Evolutionary conservation across 2,329 filamentous ascomycete genomes (phyloP).

Genomic region (Cadophora gregata): DNA sequence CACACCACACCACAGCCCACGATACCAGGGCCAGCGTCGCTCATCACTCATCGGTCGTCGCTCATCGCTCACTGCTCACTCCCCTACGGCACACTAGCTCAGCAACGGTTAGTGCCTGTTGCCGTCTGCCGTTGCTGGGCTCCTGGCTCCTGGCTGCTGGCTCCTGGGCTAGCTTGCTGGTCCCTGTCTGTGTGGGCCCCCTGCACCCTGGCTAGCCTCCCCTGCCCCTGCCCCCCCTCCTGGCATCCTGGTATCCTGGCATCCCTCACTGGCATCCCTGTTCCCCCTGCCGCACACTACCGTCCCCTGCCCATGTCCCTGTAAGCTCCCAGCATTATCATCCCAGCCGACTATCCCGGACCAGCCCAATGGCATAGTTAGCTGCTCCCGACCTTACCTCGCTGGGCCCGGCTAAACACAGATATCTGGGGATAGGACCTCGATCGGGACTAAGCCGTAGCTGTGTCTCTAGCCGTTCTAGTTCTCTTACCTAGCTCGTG

Average conservation of each 20-base stretch:
- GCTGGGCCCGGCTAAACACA: conserved; percentile 29
- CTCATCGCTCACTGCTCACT: background rate
- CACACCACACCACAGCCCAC: no score
- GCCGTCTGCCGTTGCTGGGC: conserved; percentile 10
- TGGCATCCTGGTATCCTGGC: background rate
- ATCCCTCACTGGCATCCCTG: background rate
- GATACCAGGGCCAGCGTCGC: no score
- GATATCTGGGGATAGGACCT: conserved; percentile 33
- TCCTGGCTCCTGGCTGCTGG: background rate
- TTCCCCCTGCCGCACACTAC: conserved; percentile 13
- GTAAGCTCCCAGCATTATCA: conserved; percentile 4
- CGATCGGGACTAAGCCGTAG: conserved; percentile 16
- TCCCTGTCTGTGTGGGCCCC: background rate
- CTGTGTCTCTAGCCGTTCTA: no score
- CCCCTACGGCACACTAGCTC: conserved; percentile 5
- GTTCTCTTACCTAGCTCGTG: background rate
- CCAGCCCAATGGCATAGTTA: conserved; percentile 34
- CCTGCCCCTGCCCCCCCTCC: background rate
- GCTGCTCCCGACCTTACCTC: conserved; percentile 30
- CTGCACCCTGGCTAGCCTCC: background rate
- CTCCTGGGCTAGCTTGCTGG: no score
- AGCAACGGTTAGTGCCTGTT: background rate
- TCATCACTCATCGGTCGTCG: background rate
- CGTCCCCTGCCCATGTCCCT: conserved; percentile 2
- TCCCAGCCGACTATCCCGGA: conserved; percentile 16